phyloP scores from a whole-genome alignment of 352 stramenopile species.

The Phytophthora litchii region DNA sequence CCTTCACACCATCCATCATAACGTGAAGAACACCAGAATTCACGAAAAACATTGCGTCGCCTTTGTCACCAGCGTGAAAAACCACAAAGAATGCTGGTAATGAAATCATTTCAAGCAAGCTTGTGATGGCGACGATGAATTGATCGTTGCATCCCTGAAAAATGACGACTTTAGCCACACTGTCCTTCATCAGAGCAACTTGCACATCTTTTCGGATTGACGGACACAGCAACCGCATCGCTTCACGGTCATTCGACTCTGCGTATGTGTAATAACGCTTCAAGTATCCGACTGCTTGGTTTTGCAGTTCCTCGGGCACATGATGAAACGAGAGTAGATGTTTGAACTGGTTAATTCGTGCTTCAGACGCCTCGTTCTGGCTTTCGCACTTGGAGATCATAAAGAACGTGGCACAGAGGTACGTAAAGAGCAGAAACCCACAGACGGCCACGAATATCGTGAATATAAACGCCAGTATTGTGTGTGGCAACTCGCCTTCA shows the following conservation, averaged over 20 bases:
- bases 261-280: slow-evolving; percentile 65
- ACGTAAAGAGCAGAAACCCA: slow-evolving; percentile 76
- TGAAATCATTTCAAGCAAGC: slow-evolving; percentile 66
- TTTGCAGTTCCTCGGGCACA: slow-evolving; percentile 54
- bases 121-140: slow-evolving; percentile 70
- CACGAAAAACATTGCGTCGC: slow-evolving; percentile 76
- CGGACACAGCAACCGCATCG: slow-evolving; percentile 57
- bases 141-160: slow-evolving; percentile 66
- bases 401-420: slow-evolving; percentile 73
- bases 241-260: slow-evolving; percentile 72
- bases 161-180: slow-evolving; percentile 59
- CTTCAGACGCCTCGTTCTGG: slow-evolving; percentile 51
- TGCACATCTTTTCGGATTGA: slow-evolving; percentile 74
- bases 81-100: slow-evolving; percentile 57
- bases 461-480: slow-evolving; percentile 58
- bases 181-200: slow-evolving; percentile 64
- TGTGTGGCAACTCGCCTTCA: slow-evolving; percentile 63
- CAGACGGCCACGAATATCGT: slow-evolving; percentile 66
- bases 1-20: slow-evolving; percentile 58
- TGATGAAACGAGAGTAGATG: slow-evolving; percentile 71
- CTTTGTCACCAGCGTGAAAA: slow-evolving; percentile 53
- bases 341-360: slow-evolving; percentile 75
- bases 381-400: slow-evolving; percentile 84
- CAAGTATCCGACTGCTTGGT: slow-evolving; percentile 60
- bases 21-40: slow-evolving; percentile 72